These are phyloP conservation scores for Ogataea methylovora DNA, from an alignment of 805 yeast genomes.

Conservation along the genomic window DNA sequence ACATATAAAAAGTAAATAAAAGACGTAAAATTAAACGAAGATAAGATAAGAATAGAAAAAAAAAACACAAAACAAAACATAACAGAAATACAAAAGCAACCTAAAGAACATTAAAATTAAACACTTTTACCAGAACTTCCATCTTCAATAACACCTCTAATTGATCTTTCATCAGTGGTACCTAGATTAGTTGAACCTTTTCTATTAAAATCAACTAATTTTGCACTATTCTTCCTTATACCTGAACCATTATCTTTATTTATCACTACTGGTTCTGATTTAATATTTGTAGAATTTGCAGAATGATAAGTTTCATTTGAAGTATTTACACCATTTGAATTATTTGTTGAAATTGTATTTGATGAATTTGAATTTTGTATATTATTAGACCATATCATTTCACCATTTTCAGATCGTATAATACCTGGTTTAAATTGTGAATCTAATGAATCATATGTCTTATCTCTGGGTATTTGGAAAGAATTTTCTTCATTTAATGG, in stretches of 20 bases:
- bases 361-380: neutral
- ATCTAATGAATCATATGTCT: neutral
- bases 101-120: neutral
- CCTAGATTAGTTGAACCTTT: conserved; percentile 34
- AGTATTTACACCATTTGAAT: neutral
- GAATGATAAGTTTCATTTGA: conserved; percentile 1
- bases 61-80: neutral
- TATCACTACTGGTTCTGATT: neutral
- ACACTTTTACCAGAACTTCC: conserved; percentile 8
- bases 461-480: neutral
- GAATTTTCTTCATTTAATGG: conserved; percentile 3
- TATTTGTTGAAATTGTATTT: neutral
- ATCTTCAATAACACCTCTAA: conserved; percentile 16
- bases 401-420: neutral
- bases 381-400: neutral
- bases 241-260: neutral
- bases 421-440: neutral
- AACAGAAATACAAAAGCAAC: neutral
- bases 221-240: conserved; percentile 24
- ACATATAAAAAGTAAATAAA: neutral
- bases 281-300: no score
- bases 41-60: neutral
- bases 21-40: neutral
- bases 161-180: conserved; percentile 15
- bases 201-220: conserved; percentile 40